Conservation (phyloP, 345 rosid genomes). For the Aethionema arabicum region DNA sequence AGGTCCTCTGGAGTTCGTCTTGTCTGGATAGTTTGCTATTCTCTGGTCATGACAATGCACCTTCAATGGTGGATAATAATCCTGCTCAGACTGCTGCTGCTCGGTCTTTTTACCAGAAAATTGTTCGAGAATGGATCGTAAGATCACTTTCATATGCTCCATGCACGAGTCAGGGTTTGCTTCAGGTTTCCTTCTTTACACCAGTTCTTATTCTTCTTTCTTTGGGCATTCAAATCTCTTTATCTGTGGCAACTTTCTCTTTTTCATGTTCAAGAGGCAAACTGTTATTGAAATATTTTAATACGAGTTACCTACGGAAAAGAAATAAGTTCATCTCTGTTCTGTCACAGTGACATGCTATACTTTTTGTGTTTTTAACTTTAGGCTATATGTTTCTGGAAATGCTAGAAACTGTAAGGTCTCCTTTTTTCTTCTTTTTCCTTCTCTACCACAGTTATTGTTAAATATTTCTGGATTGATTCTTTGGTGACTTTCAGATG, state of each 20-base stretch:
- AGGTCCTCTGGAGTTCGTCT: constrained; percentile 97
- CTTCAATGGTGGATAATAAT: constrained; percentile 73
- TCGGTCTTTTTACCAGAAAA: constrained; percentile 80
- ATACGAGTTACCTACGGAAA: background rate
- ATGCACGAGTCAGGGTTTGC: constrained; percentile 97
- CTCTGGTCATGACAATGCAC: constrained; percentile 64
- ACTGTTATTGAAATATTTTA: constrained; percentile 6
- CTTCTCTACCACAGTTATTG: constrained; percentile 8
- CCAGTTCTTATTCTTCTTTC: constrained; percentile 16
- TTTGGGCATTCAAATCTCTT: constrained; percentile 11
- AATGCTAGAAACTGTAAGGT: background rate
- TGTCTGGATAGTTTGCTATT: constrained; percentile 85
- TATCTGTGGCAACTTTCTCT: background rate
- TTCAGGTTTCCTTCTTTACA: constrained; percentile 63
- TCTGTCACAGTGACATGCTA: constrained; percentile 20
- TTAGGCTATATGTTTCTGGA: no score
- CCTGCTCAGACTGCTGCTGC: constrained; percentile 81
- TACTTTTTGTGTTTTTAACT: background rate
- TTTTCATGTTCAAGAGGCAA: background rate
- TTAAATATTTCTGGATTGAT: constrained; percentile 20
- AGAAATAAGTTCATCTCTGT: constrained; percentile 8
- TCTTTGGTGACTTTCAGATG: constrained; percentile 14
- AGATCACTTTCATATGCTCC: constrained; percentile 94
- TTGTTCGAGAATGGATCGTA: constrained; percentile 88
- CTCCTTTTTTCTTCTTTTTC: background rate